Conservation (phyloP, 2,329 filamentous ascomycete species). For the Fonsecaea pedrosoi region DNA sequence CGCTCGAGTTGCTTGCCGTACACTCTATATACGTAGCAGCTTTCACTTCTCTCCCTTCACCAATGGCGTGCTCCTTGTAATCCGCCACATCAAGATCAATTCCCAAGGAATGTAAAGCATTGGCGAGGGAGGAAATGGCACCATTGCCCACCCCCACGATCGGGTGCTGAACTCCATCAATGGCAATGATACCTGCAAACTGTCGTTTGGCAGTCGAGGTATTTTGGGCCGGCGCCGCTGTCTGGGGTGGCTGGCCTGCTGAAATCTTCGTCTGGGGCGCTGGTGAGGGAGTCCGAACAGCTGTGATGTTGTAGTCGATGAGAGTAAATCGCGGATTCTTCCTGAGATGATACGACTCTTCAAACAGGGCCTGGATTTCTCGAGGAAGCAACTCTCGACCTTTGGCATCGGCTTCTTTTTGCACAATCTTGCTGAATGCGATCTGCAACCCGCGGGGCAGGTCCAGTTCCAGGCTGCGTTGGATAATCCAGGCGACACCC, state of each 20-base stretch:
- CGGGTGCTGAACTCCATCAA: slow-evolving; percentile 79
- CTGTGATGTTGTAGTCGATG: slow-evolving; percentile 88
- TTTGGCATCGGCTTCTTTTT: slow-evolving; percentile 77
- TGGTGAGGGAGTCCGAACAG: slow-evolving; percentile 80
- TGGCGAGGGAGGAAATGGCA: slow-evolving; percentile 85
- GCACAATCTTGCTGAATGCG: slow-evolving; percentile 86
- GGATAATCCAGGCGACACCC: slow-evolving; percentile 91
- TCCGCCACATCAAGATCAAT: slow-evolving; percentile 89
- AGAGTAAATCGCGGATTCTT: slow-evolving; percentile 84
- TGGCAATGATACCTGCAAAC: slow-evolving; percentile 82
- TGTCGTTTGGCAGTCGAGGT: slow-evolving; percentile 79
- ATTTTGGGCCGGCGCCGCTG: slow-evolving; percentile 50
- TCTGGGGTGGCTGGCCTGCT: slow-evolving; percentile 56
- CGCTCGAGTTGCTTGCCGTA: slow-evolving; percentile 69
- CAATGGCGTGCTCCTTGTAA: slow-evolving; percentile 96
- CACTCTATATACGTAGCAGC: slow-evolving; percentile 97
- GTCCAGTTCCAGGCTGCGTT: slow-evolving; percentile 86
- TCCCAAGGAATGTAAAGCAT: slow-evolving; percentile 77
- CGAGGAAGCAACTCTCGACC: slow-evolving; percentile 81
- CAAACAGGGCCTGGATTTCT: slow-evolving; percentile 89
- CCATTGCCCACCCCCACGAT: slow-evolving; percentile 85
- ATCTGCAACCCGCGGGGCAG: slow-evolving; percentile 90
- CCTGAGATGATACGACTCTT: slow-evolving; percentile 83
- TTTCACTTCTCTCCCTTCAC: slow-evolving; percentile 79
- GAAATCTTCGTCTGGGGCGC: slow-evolving; percentile 69